phyloP scores from a whole-genome alignment of 192 early-diverging fungal genomes.

The Backusella australiensis region DNA sequence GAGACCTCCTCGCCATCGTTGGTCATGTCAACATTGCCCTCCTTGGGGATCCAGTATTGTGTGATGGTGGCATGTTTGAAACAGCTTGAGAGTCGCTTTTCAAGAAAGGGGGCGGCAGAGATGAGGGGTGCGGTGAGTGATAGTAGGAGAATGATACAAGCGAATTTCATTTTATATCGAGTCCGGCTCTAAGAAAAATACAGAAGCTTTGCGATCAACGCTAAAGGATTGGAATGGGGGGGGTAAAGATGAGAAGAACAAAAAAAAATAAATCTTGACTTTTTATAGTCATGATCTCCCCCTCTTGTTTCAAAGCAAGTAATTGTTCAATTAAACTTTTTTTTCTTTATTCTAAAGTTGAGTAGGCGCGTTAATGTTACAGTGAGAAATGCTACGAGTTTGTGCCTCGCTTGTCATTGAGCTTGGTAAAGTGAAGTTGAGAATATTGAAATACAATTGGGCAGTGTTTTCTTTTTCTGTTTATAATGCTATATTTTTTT shows the following conservation, averaged over 20 bases:
- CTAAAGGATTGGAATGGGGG: background rate
- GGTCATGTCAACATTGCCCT: conserved; percentile 35
- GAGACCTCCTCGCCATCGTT: conserved; percentile 33
- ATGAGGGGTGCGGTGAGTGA: background rate
- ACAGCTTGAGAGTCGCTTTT: background rate
- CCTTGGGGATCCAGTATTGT: conserved; percentile 38
- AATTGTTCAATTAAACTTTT: conserved; percentile 1
- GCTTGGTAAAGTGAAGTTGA: background rate
- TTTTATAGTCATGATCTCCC: background rate
- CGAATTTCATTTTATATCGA: background rate
- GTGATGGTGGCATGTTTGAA: conserved; percentile 30
- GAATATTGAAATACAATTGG: too few species aligned
- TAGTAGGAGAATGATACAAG: background rate
- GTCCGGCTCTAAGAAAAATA: background rate
- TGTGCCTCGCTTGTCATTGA: background rate
- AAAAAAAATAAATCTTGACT: background rate
- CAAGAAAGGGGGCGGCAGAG: conserved; percentile 10
- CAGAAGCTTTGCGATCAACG: background rate
- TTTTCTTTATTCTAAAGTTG: background rate
- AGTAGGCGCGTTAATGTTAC: background rate
- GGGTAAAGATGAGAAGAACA: too few species aligned
- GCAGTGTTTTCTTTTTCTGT: too few species aligned
- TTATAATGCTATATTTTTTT: too few species aligned
- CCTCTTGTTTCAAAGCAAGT: background rate
- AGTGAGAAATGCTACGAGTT: background rate